Conservation (phyloP, 83 land plant genomes). For the Picea mariana region DNA sequence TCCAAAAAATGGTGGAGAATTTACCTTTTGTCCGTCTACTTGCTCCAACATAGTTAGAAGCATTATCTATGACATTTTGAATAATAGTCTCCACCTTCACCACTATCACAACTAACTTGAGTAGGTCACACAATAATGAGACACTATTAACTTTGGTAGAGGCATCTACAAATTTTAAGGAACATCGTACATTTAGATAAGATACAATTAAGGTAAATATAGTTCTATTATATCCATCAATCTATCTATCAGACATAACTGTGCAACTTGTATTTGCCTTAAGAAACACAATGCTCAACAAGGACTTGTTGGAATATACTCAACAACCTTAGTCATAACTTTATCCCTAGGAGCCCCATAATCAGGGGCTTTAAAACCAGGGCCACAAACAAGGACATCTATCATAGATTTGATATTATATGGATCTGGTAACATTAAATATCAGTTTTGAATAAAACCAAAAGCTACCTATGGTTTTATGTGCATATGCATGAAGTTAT, state of each 20-base stretch:
- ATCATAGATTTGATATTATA: neutral
- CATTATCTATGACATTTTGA: neutral
- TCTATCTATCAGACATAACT: neutral
- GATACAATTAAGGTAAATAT: neutral
- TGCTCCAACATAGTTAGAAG: neutral
- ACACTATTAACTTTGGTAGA: neutral
- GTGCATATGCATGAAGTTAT: too few species aligned
- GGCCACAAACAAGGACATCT: neutral
- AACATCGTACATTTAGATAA: neutral
- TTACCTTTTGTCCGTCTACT: neutral
- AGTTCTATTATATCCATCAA: neutral
- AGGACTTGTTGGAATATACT: neutral
- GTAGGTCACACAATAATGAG: neutral
- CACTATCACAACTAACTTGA: neutral
- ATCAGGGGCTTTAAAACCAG: neutral
- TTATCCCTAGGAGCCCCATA: neutral
- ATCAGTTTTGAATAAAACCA: too few species aligned
- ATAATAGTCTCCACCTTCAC: neutral
- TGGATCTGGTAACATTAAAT: too few species aligned
- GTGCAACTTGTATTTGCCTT: neutral
- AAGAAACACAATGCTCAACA: neutral
- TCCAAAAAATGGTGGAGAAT: neutral
- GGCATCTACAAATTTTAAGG: neutral
- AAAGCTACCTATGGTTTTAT: too few species aligned
- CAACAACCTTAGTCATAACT: neutral